Base-by-base conservation (phyloP, 75 land plant genomes). In the Picea sitchensis region DNA sequence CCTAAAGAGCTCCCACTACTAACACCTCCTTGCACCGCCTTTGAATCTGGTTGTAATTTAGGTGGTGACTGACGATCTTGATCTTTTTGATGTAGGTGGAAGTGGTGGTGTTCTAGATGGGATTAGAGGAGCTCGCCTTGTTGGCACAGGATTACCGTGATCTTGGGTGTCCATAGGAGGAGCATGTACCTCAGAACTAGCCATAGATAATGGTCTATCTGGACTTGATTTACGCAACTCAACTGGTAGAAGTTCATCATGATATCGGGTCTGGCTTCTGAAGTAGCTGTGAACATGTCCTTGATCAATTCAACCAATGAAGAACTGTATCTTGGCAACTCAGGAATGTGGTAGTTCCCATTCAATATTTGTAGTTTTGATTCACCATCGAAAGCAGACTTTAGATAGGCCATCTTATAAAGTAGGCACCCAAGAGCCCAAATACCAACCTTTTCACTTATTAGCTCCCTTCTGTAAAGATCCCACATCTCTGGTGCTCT, bases 401-500 rank as follows among this genome's bases (percentile, higher is more conserved):
- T 97, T 59, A 94, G 81, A 81, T 91, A 94, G 56, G 94, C 88
- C 3, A 97, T 91, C 44, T 98, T 89, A 36, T 88, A 97, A 12
- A 97, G 77, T 26, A 97, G 89, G 68, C 99, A 97, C 34, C 98
- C 99, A 76, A 97, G 98, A 58, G 99, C 98, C 99, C 95, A 97
- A 14, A 95, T 93, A 76, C 94, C 99, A 47, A 97, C 99, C 78
- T 97, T 97, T 81, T 97, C 99, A 80, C 79, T 92, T 59, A 97
- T 92, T 57, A 95, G 79, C 72, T 97, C 99, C 85, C 83, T 88
- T 65, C 90, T 86, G 73, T 84, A 93, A 32, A 97, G 90, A 83
- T 97, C 99, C 98, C 99, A 97, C 99, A 97, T 97, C 99, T 95
- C 98, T 36, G 99, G 99, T 36, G 96, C 93, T 78, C 96, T 87